Evolutionary conservation across 441 rosid genomes (phyloP), one percentile per base, ranked within the genome.

Genomic region (Corymbia calophylla): DNA sequence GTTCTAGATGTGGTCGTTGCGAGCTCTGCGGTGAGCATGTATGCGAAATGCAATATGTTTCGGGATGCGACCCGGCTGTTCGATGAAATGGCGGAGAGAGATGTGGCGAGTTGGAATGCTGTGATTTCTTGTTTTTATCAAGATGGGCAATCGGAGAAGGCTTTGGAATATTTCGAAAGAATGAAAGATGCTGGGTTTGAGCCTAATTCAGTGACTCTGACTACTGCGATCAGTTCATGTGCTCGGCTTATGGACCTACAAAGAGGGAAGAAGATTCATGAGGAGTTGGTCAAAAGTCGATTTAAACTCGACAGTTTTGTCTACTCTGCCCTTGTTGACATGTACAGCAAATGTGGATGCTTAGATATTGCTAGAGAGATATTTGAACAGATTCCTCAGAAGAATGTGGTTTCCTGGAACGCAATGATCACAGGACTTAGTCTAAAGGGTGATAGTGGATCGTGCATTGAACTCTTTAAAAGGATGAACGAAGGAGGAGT

Each of bases 71-170:
- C 91, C 14, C 88, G 91, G 87, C 1, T 95, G 96, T 96, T 96
- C 88, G 95, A 94, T 73, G 96, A 97, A 93, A 96, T 97, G 94
- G 82, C 93, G 87, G 94, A 92, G 1, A 94, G 97, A 92, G 98
- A 96, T 80, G 95, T 95, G 85, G 96, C 93, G 5, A 89, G 94
- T 92, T 96, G 98, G 97, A 96, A 96, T 90, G 87, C 95, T 0
- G 94, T 96, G 19, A 95, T 97, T 86, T 96, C 97, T 29, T 93
- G 97, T 91, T 94, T 90, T 89, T 94, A 95, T 91, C 98, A 97
- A 70, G 91, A 87, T 35, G 96, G 99, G 53, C 91, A 93, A 86
- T 92, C 94, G 23, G 93, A 92, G 91, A 93, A 94, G 89, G 96
- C 95, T 14, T 55, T 97, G 91, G 95, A 93, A 39, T 68, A 95